Conservation (phyloP, 257 asterid genomes). For the Nicotiana attenuata region DNA sequence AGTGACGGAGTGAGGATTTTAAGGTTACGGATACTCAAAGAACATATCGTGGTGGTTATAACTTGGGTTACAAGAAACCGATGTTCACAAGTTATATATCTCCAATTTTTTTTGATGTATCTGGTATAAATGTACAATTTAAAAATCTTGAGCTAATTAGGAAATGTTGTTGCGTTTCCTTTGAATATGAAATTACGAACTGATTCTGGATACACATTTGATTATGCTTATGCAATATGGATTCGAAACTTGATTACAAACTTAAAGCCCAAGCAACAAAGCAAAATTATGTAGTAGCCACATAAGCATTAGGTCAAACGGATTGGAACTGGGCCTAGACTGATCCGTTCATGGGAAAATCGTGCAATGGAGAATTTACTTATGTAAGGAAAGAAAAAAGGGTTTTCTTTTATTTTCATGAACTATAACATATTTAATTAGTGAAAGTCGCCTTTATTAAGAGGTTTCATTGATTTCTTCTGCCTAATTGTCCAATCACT, state of each 20-base stretch:
- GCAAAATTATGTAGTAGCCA: not conserved
- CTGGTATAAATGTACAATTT: too few species aligned
- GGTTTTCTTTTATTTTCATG: too few species aligned
- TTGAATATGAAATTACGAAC: not conserved
- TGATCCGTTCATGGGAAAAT: not conserved
- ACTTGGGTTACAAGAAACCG: constrained; percentile 1
- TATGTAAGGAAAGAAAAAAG: too few species aligned
- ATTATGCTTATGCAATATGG: not conserved
- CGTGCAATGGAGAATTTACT: too few species aligned
- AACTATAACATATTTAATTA: not conserved
- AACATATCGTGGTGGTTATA: not conserved
- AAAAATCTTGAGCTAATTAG: not conserved
- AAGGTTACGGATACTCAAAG: too few species aligned
- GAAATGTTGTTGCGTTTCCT: not conserved
- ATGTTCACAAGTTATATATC: not conserved
- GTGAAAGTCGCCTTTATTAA: not conserved
- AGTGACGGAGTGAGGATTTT: too few species aligned
- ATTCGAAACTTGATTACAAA: not conserved
- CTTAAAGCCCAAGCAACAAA: not conserved
- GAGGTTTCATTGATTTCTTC: not conserved
- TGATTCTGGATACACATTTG: not conserved
- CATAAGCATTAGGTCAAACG: not conserved
- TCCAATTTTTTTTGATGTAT: too few species aligned
- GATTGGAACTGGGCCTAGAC: too few species aligned
- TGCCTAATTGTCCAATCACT: not conserved